These are phyloP conservation scores for Mycena epipterygia DNA, from an alignment of 768 basidiomycete species.

Conservation along the genomic window DNA sequence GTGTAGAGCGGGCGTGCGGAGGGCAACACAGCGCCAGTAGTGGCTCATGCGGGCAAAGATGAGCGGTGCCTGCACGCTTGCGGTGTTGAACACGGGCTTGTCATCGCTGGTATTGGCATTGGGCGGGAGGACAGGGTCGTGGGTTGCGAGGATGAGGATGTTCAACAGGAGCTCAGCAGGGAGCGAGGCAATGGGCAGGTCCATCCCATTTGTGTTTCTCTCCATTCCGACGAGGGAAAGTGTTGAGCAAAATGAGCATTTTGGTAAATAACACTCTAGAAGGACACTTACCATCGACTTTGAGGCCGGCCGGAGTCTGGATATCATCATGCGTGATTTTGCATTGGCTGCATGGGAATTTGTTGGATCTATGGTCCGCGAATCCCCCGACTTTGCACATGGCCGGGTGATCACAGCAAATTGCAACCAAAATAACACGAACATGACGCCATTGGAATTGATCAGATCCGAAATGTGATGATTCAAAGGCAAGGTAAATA, in stretches of 20 bases:
- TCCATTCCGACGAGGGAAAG: too few species aligned
- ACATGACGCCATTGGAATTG: neutral
- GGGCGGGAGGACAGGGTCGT: constrained; percentile 39
- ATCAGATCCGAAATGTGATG: too few species aligned
- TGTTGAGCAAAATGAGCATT: too few species aligned
- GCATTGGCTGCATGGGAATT: constrained; percentile 44
- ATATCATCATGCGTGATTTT: constrained; percentile 37
- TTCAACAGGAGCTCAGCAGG: constrained; percentile 71
- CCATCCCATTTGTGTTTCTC: too few species aligned
- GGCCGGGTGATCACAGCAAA: constrained; percentile 50
- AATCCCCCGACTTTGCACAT: constrained; percentile 46
- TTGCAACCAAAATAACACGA: constrained; percentile 35
- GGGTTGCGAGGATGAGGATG: constrained; percentile 65
- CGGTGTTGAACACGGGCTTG: constrained; percentile 51
- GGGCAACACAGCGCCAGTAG: constrained; percentile 67
- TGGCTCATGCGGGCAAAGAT: constrained; percentile 62
- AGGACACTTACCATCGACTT: constrained; percentile 9
- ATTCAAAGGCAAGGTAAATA: too few species aligned
- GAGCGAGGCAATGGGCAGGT: constrained; percentile 55
- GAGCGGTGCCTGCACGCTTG: constrained; percentile 60
- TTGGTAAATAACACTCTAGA: too few species aligned
- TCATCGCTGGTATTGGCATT: constrained; percentile 40
- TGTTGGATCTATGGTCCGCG: constrained; percentile 40
- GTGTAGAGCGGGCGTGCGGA: constrained; percentile 69
- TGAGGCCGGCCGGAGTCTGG: constrained; percentile 24